Percentiles rank a stretch among this genome's conserved stretches.
Conservation (phyloP, 1,284 basidiomycete genomes). For the Pascua guehoae region DNA sequence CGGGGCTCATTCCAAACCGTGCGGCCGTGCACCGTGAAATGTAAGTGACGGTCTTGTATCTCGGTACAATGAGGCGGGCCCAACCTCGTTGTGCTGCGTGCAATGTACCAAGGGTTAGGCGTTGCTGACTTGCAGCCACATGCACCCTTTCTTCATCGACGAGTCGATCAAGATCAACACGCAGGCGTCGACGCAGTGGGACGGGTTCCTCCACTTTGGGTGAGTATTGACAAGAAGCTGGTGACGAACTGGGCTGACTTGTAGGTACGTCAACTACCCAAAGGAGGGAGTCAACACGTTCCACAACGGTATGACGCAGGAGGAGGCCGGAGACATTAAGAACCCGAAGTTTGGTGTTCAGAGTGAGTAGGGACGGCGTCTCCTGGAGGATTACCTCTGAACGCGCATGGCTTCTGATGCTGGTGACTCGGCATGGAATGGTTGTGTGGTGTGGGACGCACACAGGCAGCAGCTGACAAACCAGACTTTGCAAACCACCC, state of each 20-base stretch:
- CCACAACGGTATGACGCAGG: constrained; percentile 12
- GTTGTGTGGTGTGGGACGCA: too few relatives aligned
- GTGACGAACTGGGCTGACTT: too few relatives aligned
- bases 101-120: too few relatives aligned
- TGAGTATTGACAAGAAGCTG: too few relatives aligned
- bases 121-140: too few relatives aligned
- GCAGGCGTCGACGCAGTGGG: constrained; percentile 50
- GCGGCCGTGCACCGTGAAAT: constrained; percentile 4
- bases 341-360: constrained; percentile 11
- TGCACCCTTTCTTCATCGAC: constrained; percentile 19
- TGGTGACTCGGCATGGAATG: too few relatives aligned
- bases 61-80: too few relatives aligned
- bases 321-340: constrained; percentile 8
- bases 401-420: background rate
- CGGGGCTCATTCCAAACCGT: constrained; percentile 2
- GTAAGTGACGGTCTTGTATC: background rate
- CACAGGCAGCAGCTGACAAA: background rate
- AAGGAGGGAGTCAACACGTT: constrained; percentile 14
- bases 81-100: too few relatives aligned
- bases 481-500: constrained; percentile 18
- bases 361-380: constrained; percentile 14
- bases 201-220: constrained; percentile 44
- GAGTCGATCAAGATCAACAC: constrained; percentile 47
- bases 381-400: background rate
- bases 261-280: constrained; percentile 19